phyloP scores from a whole-genome alignment of 2,329 filamentous ascomycete species.

The Ceratocystis papillata region DNA sequence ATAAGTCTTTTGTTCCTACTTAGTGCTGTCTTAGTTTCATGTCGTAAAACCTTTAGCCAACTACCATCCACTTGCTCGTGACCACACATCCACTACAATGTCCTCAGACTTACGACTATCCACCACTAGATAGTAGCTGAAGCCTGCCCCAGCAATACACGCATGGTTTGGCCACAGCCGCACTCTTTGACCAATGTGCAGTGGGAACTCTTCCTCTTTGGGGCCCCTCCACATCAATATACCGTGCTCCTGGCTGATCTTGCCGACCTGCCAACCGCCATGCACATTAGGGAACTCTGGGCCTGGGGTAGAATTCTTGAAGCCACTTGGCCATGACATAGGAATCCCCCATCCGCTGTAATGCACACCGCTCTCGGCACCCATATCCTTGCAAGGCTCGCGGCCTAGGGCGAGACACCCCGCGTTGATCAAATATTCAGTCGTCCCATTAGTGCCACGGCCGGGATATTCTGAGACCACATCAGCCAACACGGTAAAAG shows the following conservation, averaged over 20 bases:
- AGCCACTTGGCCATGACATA: constrained; percentile 42
- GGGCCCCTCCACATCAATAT: constrained; percentile 50
- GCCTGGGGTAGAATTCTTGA: constrained; percentile 31
- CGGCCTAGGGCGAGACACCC: constrained; percentile 60
- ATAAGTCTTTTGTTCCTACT: neutral
- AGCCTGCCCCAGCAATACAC: constrained; percentile 62
- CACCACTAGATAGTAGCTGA: constrained; percentile 63
- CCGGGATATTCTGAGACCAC: constrained; percentile 57
- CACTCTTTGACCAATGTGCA: constrained; percentile 55
- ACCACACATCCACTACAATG: constrained; percentile 65
- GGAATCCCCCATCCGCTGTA: constrained; percentile 64
- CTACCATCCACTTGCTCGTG: constrained; percentile 59
- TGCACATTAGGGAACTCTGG: constrained; percentile 36
- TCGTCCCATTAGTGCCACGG: constrained; percentile 39
- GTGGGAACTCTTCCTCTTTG: constrained; percentile 36
- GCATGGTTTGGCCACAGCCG: constrained; percentile 72
- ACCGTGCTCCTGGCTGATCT: constrained; percentile 69
- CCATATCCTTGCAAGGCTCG: constrained; percentile 53
- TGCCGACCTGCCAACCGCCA: constrained; percentile 55
- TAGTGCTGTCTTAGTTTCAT: neutral
- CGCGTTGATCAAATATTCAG: constrained; percentile 58
- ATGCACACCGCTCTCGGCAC: constrained; percentile 31
- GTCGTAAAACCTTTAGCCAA: no score
- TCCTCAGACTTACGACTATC: constrained; percentile 46
- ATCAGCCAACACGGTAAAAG: constrained; percentile 59